Base-by-base conservation (phyloP, 352 stramenopile species). In the Phytophthora foliorum region DNA sequence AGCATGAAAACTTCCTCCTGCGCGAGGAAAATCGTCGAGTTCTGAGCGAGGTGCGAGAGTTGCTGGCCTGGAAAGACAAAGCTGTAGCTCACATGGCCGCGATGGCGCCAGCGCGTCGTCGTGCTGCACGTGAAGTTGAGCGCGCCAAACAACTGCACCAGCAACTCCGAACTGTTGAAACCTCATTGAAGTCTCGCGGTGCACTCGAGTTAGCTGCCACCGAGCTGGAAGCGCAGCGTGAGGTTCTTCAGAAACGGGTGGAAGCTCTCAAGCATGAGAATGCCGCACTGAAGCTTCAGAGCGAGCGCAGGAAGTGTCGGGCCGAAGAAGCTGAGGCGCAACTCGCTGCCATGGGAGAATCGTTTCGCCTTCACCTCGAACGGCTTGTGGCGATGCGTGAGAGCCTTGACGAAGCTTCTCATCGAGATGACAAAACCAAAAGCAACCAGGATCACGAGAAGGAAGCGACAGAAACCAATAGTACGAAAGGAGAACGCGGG, bases 1-100 rank as follows among this genome's bases (percentile, higher is more conserved):
- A 91, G 63, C 82, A 86, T 51, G 79, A 86, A 27, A 91, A 91
- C 70, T 91, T 84, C 55, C 70, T 86, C 24, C 56, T 91, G 27
- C 83, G 81, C 17, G 81, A 90, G 31, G 77, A 90, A 65, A 89
- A 86, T 48, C 71, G 77, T 3, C 63, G 74, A 42, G 36, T 88
- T 48, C 75, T 78, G 17, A 82, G 67, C 24, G 72, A 92, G 44
- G 71, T 90, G 27, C 70, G 70, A 24, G 84, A 90, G 62, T 51
- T 92, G 39, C 63, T 89, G 51, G 63, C 45, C 0, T 92, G 84
- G 84, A 92, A 92, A 51, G 84, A 89, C 29, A 81, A 80, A 44
- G 80, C 84, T n/a, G 62, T 92, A 49, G 72, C 75, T 14, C 81
- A 92, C 62, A 85, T 94, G 75, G 61, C 84, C 4, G 56, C 74